A percentile compares a stretch with the other conserved stretches of the same genome.
phyloP scores from a whole-genome alignment of 2,329 filamentous ascomycete species.

The Ascomycota sp. region DNA sequence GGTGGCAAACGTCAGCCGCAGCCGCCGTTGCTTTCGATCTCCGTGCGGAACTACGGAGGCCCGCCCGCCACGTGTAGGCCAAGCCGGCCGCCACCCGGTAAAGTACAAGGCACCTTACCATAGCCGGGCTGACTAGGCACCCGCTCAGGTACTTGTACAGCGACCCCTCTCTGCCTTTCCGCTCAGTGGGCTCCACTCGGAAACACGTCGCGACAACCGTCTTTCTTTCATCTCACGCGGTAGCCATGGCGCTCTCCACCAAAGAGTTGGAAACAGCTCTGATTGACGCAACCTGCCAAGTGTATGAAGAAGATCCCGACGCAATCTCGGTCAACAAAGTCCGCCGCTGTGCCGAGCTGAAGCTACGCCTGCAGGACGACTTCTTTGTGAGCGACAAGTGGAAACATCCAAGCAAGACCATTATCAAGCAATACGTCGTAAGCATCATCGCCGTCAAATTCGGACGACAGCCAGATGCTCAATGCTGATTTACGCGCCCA shows the following conservation, averaged over 20 bases:
- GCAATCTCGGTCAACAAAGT: constrained; percentile 33
- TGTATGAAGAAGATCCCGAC: constrained; percentile 22
- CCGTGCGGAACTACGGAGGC: no score
- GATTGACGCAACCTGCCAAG: constrained; percentile 20
- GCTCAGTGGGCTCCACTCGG: background rate
- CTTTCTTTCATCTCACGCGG: background rate
- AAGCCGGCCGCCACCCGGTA: no score
- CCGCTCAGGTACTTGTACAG: no score
- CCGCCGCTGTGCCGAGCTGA: constrained; percentile 27
- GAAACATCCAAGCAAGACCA: constrained; percentile 33
- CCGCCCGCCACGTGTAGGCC: no score
- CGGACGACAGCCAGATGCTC: background rate
- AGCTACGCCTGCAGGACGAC: constrained; percentile 23
- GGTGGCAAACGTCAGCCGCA: no score
- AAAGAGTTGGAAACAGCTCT: constrained; percentile 23
- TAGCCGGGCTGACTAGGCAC: no score
- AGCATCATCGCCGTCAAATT: constrained; percentile 6
- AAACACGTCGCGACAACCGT: background rate
- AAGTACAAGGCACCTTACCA: no score
- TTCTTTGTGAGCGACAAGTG: constrained; percentile 28
- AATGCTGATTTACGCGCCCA: constrained; percentile 4
- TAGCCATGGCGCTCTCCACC: constrained; percentile 18
- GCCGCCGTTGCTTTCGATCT: no score
- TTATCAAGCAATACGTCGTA: constrained; percentile 35
- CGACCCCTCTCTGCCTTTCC: no score